These are phyloP conservation scores for Prasinococcaceae sp. DNA, from an alignment of 139 green algal species.

Conservation along the genomic window DNA sequence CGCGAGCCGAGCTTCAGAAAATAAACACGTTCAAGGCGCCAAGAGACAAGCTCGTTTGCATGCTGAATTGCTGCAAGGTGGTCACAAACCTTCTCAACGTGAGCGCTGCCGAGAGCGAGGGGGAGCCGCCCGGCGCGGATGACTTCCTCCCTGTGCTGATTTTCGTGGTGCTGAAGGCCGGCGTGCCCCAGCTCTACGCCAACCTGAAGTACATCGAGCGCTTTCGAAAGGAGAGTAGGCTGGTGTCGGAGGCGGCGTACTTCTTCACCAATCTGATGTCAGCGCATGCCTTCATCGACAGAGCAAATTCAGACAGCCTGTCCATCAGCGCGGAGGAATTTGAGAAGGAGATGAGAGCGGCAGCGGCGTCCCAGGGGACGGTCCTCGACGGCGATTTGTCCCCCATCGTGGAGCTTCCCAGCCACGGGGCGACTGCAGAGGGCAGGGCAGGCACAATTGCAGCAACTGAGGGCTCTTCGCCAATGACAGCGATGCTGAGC, in stretches of 20 bases:
- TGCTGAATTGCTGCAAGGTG: constrained; percentile 76
- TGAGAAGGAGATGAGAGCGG: too few relatives aligned
- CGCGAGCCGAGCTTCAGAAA: constrained; percentile 64
- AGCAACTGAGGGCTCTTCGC: too few relatives aligned
- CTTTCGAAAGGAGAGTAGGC: constrained; percentile 33
- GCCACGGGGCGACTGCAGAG: too few relatives aligned
- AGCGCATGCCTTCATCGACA: constrained; percentile 22
- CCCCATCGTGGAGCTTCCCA: too few relatives aligned
- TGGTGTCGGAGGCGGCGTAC: constrained; percentile 30
- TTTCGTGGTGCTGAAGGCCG: constrained; percentile 55
- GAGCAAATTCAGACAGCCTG: not conserved
- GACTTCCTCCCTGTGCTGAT: constrained; percentile 90
- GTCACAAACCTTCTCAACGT: constrained; percentile 61
- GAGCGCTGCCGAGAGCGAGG: constrained; percentile 9
- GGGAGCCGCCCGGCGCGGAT: constrained; percentile 57
- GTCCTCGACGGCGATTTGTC: too few relatives aligned
- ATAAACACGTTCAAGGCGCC: constrained; percentile 79
- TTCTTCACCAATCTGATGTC: constrained; percentile 45
- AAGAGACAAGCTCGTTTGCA: constrained; percentile 88
- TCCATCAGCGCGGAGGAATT: not conserved
- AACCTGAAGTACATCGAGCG: constrained; percentile 65
- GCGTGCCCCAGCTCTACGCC: constrained; percentile 33
- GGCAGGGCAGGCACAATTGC: too few relatives aligned
- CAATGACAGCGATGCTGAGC: too few relatives aligned
- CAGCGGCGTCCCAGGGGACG: too few relatives aligned